Evolutionary conservation across 257 asterid species (phyloP).

Genomic region (Thymus mandschuricus): DNA sequence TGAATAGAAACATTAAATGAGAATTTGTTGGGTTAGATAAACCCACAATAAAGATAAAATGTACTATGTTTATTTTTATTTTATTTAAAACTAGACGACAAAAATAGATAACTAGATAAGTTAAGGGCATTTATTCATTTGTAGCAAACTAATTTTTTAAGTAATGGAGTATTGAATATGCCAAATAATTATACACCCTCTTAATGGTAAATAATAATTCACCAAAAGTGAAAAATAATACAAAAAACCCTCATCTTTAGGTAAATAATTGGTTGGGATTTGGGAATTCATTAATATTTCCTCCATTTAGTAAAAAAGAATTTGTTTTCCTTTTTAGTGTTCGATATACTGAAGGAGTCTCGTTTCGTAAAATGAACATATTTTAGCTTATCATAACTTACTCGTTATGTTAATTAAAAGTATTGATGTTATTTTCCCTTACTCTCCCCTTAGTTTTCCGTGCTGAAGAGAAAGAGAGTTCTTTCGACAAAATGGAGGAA

Average conservation of each 20-base stretch:
- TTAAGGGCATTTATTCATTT: neutral
- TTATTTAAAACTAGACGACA: neutral
- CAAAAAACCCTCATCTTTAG: neutral
- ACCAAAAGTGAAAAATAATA: neutral
- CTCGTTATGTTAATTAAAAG: too few relatives aligned
- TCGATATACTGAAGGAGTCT: too few relatives aligned
- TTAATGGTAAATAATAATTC: neutral
- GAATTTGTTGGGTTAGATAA: slow-evolving; percentile 22
- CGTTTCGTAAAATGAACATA: too few relatives aligned
- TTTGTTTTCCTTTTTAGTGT: too few relatives aligned
- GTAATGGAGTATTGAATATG: neutral
- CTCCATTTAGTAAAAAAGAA: too few relatives aligned
- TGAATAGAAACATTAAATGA: slow-evolving; percentile 22
- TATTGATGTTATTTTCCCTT: too few relatives aligned
- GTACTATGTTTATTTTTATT: neutral
- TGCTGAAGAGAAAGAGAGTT: too few relatives aligned
- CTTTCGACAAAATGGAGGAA: too few relatives aligned
- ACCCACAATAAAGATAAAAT: slow-evolving; percentile 3
- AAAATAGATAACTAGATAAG: neutral
- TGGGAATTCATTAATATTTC: too few relatives aligned
- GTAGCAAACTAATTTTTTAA: neutral
- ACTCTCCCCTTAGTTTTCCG: too few relatives aligned
- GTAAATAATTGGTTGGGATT: too few relatives aligned
- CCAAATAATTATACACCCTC: neutral
- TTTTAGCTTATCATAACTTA: too few relatives aligned